Percentiles rank a stretch among this genome's conserved stretches.
These are phyloP conservation scores for Bromus sterilis DNA, from an alignment of 176 grass and related monocot species.

Conservation along the genomic window DNA sequence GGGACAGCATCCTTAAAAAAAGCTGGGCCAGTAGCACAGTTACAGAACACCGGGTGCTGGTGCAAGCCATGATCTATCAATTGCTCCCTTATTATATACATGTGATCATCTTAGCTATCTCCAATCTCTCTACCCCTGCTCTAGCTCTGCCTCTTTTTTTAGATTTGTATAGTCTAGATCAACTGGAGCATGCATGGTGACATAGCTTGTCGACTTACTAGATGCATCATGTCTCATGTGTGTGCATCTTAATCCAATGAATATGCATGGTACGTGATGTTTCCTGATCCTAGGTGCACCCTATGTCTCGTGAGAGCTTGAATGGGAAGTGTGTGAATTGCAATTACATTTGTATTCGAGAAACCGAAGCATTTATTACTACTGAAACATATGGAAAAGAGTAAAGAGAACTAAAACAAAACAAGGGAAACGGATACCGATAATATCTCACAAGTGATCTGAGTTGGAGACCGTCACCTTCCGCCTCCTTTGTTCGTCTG, in stretches of 20 bases:
- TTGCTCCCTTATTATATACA: too few relatives aligned
- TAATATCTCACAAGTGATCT: too few relatives aligned
- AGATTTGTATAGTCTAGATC: not conserved
- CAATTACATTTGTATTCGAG: too few relatives aligned
- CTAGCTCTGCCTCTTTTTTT: not conserved
- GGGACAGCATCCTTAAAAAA: too few relatives aligned
- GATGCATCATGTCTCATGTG: not conserved
- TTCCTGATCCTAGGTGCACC: not conserved
- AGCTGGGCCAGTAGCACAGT: too few relatives aligned
- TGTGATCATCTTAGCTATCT: not conserved
- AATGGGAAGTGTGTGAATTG: too few relatives aligned
- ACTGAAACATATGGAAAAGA: not conserved
- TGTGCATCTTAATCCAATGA: not conserved
- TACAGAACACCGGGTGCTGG: not conserved
- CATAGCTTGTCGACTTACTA: not conserved
- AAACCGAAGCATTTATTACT: not conserved
- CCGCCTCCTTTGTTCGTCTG: too few relatives aligned
- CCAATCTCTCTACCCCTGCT: not conserved
- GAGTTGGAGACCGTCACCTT: too few relatives aligned
- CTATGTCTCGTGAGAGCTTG: not conserved
- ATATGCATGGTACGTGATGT: not conserved
- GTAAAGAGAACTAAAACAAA: too few relatives aligned
- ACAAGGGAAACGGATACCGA: too few relatives aligned
- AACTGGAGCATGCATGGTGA: not conserved
- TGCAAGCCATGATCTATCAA: constrained; percentile 3